phyloP scores from a whole-genome alignment of 768 basidiomycete genomes.

The Xerocomellus intermedius region DNA sequence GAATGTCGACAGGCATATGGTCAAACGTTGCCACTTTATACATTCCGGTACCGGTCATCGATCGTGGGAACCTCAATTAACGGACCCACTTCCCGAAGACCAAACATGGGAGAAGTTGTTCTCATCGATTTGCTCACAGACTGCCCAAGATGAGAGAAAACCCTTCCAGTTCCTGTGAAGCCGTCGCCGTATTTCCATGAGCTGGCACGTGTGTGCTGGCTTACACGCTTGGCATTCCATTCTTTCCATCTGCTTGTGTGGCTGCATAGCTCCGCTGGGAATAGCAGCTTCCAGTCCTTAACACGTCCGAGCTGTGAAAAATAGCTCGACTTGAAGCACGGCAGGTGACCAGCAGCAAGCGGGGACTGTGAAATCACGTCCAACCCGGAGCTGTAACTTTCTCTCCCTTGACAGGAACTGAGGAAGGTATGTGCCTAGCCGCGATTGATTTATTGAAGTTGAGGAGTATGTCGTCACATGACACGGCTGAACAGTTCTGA shows the following conservation, averaged over 20 bases:
- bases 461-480: too few species aligned
- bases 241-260: neutral
- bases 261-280: neutral
- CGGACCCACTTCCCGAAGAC: neutral
- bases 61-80: conserved; percentile 25
- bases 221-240: conserved; percentile 8
- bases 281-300: neutral
- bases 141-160: conserved; percentile 23
- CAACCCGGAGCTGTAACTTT: too few species aligned
- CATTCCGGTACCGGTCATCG: neutral
- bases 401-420: too few species aligned
- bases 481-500: too few species aligned
- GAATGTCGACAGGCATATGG: neutral
- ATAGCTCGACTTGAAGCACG: neutral
- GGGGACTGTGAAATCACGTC: too few species aligned
- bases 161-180: neutral
- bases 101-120: neutral
- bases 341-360: neutral
- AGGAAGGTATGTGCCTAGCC: too few species aligned
- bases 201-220: conserved; percentile 8
- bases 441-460: too few species aligned
- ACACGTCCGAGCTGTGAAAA: neutral
- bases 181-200: conserved; percentile 5
- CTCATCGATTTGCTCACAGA: conserved; percentile 2
- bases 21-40: conserved; percentile 12